phyloP scores from a whole-genome alignment of 345 rosid species.

The Lenwebbia sp. region DNA sequence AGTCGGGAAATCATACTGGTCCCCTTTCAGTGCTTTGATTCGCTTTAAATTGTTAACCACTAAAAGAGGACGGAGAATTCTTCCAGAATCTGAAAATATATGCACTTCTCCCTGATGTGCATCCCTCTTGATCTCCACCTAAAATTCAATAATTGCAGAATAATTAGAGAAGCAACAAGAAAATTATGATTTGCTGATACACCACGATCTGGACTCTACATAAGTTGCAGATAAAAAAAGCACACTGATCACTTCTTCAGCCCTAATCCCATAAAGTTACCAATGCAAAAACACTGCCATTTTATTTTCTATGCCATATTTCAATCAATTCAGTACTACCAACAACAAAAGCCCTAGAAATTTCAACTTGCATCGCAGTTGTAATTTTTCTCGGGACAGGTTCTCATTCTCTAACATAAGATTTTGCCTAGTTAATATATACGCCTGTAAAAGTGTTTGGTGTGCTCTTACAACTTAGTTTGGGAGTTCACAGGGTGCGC shows the following conservation, averaged over 20 bases:
- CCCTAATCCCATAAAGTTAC: background rate
- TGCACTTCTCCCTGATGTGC: slow-evolving; percentile 59
- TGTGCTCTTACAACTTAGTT: background rate
- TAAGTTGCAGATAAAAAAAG: background rate
- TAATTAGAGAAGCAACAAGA: background rate
- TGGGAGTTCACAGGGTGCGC: background rate
- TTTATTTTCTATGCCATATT: no score
- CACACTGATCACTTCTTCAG: background rate
- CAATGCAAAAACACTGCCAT: background rate
- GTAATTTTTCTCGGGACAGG: background rate
- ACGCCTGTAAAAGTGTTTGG: background rate
- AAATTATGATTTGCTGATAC: background rate
- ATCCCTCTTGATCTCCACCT: slow-evolving; percentile 87
- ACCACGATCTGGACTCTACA: background rate
- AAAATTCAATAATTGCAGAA: slow-evolving; percentile 1
- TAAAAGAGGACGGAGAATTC: slow-evolving; percentile 84
- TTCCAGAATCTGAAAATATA: slow-evolving; percentile 74
- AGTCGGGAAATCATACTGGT: slow-evolving; percentile 28
- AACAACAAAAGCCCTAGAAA: background rate
- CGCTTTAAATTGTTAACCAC: slow-evolving; percentile 60
- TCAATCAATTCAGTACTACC: background rate
- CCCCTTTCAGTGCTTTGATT: slow-evolving; percentile 38
- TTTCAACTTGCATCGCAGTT: background rate
- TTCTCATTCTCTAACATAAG: background rate
- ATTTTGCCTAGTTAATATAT: background rate